Evolutionary conservation across 2,329 filamentous ascomycete genomes (phyloP).

Genomic region (Colletotrichum phormii): DNA sequence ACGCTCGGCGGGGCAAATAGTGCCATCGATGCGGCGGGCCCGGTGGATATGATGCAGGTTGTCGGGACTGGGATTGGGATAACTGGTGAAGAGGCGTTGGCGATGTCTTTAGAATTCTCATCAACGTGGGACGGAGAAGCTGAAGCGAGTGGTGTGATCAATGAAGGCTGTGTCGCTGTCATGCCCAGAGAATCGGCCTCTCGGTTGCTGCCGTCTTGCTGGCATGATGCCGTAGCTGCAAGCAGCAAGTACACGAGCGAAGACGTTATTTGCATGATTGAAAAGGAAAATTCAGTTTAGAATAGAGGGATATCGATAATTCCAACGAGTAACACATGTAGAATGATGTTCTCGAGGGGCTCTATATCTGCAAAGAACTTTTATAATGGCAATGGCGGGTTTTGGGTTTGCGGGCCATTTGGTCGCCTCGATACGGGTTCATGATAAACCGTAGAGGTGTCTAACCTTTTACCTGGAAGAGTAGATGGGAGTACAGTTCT

Average conservation of each 20-base stretch:
- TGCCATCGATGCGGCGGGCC: too few relatives aligned
- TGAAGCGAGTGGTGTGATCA: neutral
- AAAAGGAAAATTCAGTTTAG: neutral
- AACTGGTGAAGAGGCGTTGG: neutral
- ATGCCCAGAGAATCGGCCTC: neutral
- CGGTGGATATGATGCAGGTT: neutral
- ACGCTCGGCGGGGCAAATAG: too few relatives aligned
- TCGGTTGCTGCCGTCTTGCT: neutral
- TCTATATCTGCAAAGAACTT: too few relatives aligned
- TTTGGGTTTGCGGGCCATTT: neutral
- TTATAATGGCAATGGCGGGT: neutral
- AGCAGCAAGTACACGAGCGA: neutral
- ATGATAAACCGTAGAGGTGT: neutral
- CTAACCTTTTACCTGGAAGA: too few relatives aligned
- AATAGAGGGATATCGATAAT: neutral
- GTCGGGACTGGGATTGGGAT: neutral
- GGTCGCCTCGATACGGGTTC: neutral
- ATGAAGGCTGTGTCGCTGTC: neutral
- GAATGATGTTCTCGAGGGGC: neutral
- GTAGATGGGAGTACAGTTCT: too few relatives aligned
- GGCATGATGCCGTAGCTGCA: neutral
- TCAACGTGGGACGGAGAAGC: neutral
- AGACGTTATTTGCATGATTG: neutral
- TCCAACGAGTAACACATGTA: neutral
- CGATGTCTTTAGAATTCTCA: neutral